These are phyloP conservation scores for Meyerozyma sp. DNA, from an alignment of 1,139 yeast species.

Conservation along the genomic window DNA sequence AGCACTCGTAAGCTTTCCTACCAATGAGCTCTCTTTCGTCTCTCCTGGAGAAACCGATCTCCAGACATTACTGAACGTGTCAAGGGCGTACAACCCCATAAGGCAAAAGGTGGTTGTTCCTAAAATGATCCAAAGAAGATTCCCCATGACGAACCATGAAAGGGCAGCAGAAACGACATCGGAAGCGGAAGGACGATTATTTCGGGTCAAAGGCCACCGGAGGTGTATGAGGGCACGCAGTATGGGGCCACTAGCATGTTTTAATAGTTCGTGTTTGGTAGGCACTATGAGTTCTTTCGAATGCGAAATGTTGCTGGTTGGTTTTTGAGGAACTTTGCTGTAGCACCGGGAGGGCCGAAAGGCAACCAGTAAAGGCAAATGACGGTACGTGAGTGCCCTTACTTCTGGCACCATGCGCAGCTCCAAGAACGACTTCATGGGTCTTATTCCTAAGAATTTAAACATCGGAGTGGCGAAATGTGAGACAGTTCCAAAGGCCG, in stretches of 20 bases:
- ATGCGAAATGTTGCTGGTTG: not conserved
- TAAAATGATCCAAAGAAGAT: conserved; percentile 51
- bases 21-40: conserved; percentile 20
- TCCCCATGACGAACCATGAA: conserved; percentile 52
- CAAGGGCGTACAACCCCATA: conserved; percentile 44
- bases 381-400: not conserved
- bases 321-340: not conserved
- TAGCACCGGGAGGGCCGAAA: not conserved
- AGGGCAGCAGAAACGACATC: conserved; percentile 57
- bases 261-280: conserved; percentile 35
- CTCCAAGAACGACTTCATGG: not conserved
- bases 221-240: conserved; percentile 50
- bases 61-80: conserved; percentile 31
- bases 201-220: conserved; percentile 54
- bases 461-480: not conserved
- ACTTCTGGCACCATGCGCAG: not conserved
- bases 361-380: not conserved
- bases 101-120: conserved; percentile 66
- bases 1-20: conserved; percentile 30
- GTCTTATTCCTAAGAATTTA: not conserved
- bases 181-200: conserved; percentile 43
- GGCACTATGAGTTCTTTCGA: not conserved
- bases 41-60: conserved; percentile 11
- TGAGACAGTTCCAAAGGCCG: not conserved
- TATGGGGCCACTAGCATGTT: conserved; percentile 41